Evolutionary conservation across 1,284 basidiomycete genomes (phyloP), one percentile per base, ranked within the genome.

Genomic region (Tilletia walkeri): DNA sequence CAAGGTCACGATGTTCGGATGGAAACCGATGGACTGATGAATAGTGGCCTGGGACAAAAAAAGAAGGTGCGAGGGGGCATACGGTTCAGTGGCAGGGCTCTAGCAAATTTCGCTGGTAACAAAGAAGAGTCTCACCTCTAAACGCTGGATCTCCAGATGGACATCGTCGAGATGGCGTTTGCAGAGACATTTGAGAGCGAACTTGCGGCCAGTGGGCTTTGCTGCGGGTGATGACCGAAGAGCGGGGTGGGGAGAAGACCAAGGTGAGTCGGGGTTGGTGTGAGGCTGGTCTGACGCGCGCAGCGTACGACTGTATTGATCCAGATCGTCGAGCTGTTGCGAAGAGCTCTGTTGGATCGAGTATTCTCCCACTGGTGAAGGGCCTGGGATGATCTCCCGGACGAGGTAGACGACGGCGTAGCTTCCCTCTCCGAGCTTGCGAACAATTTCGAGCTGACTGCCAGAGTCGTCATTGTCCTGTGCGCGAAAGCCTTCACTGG

Each of bases 1-100:
- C 38, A 99, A 89, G 20, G 95, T 95, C 77, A 96, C 95, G 77
- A 99, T 95, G 86, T 97, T 96, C 61, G 91, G 88, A 84, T 99
- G 95, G 12, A 90, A 86, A 41, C 91, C 92, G 56, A 99, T 88
- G 38, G 92, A 94, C 84, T 97, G 93, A 84, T 99, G 95, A 73
- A 99, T 93, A 61, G 90, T 93, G 65, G 94, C 94, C 89, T 92
- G 49, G 53, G 67, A 54, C 63, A 68, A 67, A 61, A 71, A 24
- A 67, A 45, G 67, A 49, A 34, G 9, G 54, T 65, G 54, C n/a
- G 16, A 66, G 5, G 50, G 18, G 18, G 66, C 14, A 48, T 38
- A 47, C 24, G 36, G 14, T 9, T 5, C 18, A 50, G 5, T 53
- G 24, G 24, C 24, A 30, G 24, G 24, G 24, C 24, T 30, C 24